Evolutionary conservation across 257 asterid genomes (phyloP), one percentile per base, ranked within the genome.

Genomic region (Ocimum tenuiflorum): DNA sequence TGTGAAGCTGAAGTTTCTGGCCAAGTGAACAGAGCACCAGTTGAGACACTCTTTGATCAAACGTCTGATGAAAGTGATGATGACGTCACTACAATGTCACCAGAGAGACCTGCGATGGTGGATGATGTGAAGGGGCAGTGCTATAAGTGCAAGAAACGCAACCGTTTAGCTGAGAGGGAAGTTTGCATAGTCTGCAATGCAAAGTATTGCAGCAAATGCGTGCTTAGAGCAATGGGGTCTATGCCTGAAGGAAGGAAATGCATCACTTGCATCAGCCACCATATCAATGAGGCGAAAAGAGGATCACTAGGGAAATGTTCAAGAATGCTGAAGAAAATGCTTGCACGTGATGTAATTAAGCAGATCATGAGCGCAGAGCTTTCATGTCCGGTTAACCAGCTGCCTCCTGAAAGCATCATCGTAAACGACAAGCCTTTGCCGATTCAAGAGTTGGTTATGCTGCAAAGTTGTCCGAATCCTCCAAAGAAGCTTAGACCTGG

Each of bases 191-290:
- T 86, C 19, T 94, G 97, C 67, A 77, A 91, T 3, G 92, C 96
- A 0, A 85, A 80, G 76, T 94, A 86, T 63, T 94, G 99, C 74
- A 67, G 79, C 35, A 75, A 68, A 68, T 94, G 99, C 68, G 81
- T 94, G 64, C 19, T 86, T 42, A 81, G 95, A 73, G 92, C 97
- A 52, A 94, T 94, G 99, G 99, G 99, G 51, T 85, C 95, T 22
- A 90, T 94, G 99, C 86, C 94, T 0, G 96, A 94, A 75, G 99
- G 99, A 29, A 82, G 99, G 70, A 94, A 94, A 67, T 94, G 99
- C 48, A 70, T 86, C 43, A 11, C 81, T 36, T 91, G 97, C 65
- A 79, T 86, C 9, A 85, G 89, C 12, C 78, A 49, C 67, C 67
- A 78, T 19, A 82, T 94, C 50, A 74, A 82, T 42, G 97, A 94